phyloP scores from a whole-genome alignment of 257 asterid genomes.

The Perilla frutescens region DNA sequence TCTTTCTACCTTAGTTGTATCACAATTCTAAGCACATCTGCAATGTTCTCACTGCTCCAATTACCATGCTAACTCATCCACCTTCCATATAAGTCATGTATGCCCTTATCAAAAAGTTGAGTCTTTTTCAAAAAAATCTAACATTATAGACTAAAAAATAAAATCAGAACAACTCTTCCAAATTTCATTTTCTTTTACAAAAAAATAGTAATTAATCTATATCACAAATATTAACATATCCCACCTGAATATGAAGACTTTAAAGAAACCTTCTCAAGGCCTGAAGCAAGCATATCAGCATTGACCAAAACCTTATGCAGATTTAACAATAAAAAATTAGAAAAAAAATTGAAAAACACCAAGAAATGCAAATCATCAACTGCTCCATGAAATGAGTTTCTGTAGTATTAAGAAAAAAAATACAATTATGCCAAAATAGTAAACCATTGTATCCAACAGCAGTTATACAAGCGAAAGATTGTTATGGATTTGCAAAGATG shows the following conservation, averaged over 20 bases:
- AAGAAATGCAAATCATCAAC: conserved; percentile 24
- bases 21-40: too few species aligned
- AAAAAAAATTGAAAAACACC: conserved; percentile 2
- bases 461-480: conserved; percentile 77
- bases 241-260: conserved; percentile 90
- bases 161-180: too few species aligned
- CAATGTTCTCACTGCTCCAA: too few species aligned
- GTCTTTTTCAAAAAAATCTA: too few species aligned
- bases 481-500: conserved; percentile 77
- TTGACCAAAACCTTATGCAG: conserved; percentile 67
- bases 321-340: conserved; percentile 35
- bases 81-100: too few species aligned
- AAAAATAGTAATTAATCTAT: too few species aligned
- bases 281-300: conserved; percentile 75
- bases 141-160: too few species aligned
- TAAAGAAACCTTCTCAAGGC: conserved; percentile 88
- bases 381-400: conserved; percentile 21
- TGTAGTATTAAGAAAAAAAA: conserved; percentile 14
- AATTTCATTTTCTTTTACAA: too few species aligned
- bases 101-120: too few species aligned
- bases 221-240: conserved; percentile 28
- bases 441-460: conserved; percentile 85
- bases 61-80: too few species aligned
- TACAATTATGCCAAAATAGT: conserved; percentile 83
- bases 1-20: too few species aligned